A percentile compares a stretch with the other conserved stretches of the same genome.
Conservation (phyloP, 2,329 filamentous ascomycete genomes). For the Gaeumannomyces tritici region DNA sequence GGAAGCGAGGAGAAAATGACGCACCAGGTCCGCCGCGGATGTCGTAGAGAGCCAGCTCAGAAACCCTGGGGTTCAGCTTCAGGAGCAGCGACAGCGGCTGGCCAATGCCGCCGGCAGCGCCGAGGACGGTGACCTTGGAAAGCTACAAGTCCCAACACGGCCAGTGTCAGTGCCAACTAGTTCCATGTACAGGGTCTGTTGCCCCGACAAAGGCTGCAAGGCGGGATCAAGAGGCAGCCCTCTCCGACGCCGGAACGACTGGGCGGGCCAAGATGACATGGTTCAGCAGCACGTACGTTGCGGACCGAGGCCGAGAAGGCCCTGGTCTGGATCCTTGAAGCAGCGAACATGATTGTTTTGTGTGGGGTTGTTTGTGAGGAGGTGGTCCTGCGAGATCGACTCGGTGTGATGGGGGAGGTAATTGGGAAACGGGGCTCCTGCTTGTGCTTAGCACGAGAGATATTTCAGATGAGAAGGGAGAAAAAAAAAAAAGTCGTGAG, state of each 20-base stretch:
- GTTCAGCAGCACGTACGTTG: constrained; percentile 47
- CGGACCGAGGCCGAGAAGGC: constrained; percentile 73
- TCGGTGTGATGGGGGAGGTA: not conserved
- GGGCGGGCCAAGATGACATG: constrained; percentile 6
- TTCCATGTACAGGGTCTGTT: not conserved
- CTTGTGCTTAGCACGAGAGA: not conserved
- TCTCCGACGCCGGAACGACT: constrained; percentile 1
- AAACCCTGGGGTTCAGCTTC: constrained; percentile 96
- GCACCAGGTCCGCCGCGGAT: constrained; percentile 88
- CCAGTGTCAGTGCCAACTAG: not conserved
- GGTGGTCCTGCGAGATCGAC: not conserved
- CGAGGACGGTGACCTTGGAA: constrained; percentile 95
- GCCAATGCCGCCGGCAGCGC: constrained; percentile 95
- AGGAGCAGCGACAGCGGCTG: constrained; percentile 95
- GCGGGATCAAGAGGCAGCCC: not conserved
- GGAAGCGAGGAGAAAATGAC: constrained; percentile 20
- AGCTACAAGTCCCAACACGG: constrained; percentile 45
- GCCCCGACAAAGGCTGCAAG: no score
- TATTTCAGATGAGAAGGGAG: not conserved
- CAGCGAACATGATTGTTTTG: constrained; percentile 60
- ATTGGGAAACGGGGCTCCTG: not conserved
- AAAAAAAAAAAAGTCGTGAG: constrained; percentile 3
- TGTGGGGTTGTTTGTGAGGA: not conserved
- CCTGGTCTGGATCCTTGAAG: constrained; percentile 61
- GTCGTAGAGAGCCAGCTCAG: constrained; percentile 93